Evolutionary conservation across 495 filamentous ascomycete genomes (phyloP).

Genomic region (Hypomontagnella monticulosa): DNA sequence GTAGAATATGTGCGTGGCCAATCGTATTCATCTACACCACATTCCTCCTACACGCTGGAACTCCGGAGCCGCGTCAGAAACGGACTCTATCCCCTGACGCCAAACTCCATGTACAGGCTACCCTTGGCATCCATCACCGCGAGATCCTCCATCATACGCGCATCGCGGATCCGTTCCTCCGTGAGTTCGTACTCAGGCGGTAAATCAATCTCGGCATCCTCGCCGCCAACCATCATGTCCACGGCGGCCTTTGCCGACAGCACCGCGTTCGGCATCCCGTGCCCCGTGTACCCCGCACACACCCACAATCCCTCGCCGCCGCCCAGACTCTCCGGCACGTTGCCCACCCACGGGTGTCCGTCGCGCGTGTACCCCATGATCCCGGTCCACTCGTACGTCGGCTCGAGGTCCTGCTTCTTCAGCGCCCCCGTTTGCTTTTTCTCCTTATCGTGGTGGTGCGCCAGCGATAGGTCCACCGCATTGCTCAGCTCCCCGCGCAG

Average conservation of each 20-base stretch:
- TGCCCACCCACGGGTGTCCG: slow-evolving; percentile 72
- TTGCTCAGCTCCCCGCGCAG: slow-evolving; percentile 56
- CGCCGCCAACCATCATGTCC: slow-evolving; percentile 64
- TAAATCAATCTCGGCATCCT: slow-evolving; percentile 41
- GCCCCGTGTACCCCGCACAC: slow-evolving; percentile 73
- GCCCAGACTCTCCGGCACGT: slow-evolving; percentile 57
- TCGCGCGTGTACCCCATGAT: slow-evolving; percentile 84
- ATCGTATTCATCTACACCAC: slow-evolving; percentile 1
- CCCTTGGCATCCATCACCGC: slow-evolving; percentile 37
- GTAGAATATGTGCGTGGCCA: background rate
- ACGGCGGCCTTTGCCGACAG: slow-evolving; percentile 73
- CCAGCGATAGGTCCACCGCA: slow-evolving; percentile 43
- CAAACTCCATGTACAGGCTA: slow-evolving; percentile 32
- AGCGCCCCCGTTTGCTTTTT: background rate
- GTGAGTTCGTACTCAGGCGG: slow-evolving; percentile 60
- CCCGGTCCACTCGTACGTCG: slow-evolving; percentile 78
- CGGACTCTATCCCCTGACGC: background rate
- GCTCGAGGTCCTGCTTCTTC: slow-evolving; percentile 55
- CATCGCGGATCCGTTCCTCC: slow-evolving; percentile 50
- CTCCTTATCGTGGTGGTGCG: background rate
- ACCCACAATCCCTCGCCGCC: slow-evolving; percentile 60
- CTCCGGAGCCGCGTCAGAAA: too few relatives aligned
- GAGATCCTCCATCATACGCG: slow-evolving; percentile 36
- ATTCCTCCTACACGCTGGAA: too few relatives aligned
- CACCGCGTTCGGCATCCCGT: slow-evolving; percentile 84